Conservation (phyloP, 2,329 filamentous ascomycete species). For the Westerdykella sp. region DNA sequence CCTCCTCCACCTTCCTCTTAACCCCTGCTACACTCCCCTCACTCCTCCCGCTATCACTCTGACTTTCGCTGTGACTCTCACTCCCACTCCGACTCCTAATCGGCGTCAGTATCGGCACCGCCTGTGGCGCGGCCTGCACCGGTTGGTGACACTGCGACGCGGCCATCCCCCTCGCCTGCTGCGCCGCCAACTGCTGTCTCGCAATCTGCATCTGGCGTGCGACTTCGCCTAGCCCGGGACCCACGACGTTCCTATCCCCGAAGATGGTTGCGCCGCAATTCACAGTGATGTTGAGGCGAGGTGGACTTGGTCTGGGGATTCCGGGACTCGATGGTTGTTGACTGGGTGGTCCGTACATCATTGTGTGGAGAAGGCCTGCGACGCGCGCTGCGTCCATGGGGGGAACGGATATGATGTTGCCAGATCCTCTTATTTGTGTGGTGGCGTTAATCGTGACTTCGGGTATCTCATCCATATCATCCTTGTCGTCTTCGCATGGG, state of each 20-base stretch:
- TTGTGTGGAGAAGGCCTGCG: slow-evolving; percentile 19
- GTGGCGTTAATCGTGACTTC: slow-evolving; percentile 32
- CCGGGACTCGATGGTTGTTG: slow-evolving; percentile 2
- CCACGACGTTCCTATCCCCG: slow-evolving; percentile 32
- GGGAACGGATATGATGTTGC: slow-evolving; percentile 30
- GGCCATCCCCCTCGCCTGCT: slow-evolving; percentile 3
- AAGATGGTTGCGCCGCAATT: slow-evolving; percentile 32
- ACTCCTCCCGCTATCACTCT: not conserved
- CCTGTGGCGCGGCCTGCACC: slow-evolving; percentile 8
- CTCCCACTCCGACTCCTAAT: slow-evolving; percentile 28
- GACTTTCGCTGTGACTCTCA: slow-evolving; percentile 11
- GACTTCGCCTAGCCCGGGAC: slow-evolving; percentile 29
- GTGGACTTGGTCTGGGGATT: not conserved
- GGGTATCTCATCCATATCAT: slow-evolving; percentile 7
- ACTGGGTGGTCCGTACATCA: slow-evolving; percentile 14
- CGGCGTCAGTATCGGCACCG: slow-evolving; percentile 13
- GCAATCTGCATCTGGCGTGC: slow-evolving; percentile 28
- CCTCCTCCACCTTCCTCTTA: slow-evolving; percentile 23
- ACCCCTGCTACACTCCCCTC: slow-evolving; percentile 2
- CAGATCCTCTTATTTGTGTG: slow-evolving; percentile 29
- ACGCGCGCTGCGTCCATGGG: slow-evolving; percentile 27
- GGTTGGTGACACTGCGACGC: not conserved
- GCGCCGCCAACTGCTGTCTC: slow-evolving; percentile 8
- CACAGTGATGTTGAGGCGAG: slow-evolving; percentile 24
- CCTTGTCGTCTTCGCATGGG: not conserved